Base-by-base conservation (phyloP, 768 basidiomycete genomes). In the Mycena amicta region DNA sequence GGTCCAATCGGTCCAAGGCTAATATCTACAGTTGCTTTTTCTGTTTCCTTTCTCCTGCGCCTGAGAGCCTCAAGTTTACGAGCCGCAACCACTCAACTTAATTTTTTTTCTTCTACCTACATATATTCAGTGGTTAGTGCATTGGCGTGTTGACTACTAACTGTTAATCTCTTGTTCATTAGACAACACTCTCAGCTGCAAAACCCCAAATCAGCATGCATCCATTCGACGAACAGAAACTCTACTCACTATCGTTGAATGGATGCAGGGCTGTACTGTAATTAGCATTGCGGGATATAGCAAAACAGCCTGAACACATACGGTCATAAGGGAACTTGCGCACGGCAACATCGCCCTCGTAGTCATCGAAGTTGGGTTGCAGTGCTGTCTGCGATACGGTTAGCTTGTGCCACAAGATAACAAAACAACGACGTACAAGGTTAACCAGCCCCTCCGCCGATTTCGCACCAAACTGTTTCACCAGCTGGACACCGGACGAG, bases 321-420 rank as follows among this genome's bases (percentile, higher is more conserved):
- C 66, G 66, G 29, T 67, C 66, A 33, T 67, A 67, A 6, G 66
- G 66, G 55, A 67, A 67, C 45, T 64, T 67, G 13, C 66, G 56
- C 22, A 50, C 40, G 26, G 60, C 61, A 20, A 67, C 45, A 40
- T 67, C 66, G n/a, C 66, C 66, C 27, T 60, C 60, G 41, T 67
- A 67, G 30, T 41, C 31, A 31, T 45, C 55, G 40, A 61, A 67
- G 39, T 66, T 50, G 4, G 62, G 62, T 15, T 62, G 60, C 18
- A 57, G 49, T 25, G 66, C 52, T 12, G 62, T 62, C 65, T 66
- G 31, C 15, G 40, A 27, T 3, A 27, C 28, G 53, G 25, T 25
- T 22, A 29, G 5, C 25, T 18, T 23, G 13, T 12, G 20, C 20
- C 1, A 12, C 15, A 23, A 18, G 28, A 3, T 16, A 54, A 45